A percentile compares a stretch with the other conserved stretches of the same genome.
These are phyloP conservation scores for Penicillium sp. DNA, from an alignment of 2,329 filamentous ascomycete genomes.

Conservation along the genomic window DNA sequence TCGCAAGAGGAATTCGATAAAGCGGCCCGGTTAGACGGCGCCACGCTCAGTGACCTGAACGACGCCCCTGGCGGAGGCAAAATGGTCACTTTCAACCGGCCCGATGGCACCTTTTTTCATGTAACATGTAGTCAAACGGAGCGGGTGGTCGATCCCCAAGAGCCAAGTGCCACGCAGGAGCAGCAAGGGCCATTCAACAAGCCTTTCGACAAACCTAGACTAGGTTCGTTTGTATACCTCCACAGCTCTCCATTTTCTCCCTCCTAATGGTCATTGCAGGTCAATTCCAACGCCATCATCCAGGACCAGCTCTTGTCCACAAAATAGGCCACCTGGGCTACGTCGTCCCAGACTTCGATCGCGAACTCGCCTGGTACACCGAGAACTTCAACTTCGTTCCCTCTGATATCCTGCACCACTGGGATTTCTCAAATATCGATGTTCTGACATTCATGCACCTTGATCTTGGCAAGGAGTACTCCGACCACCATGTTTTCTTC, in stretches of 20 bases:
- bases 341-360: conserved; percentile 33
- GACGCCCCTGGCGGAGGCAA: conserved; percentile 21
- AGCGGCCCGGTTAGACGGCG: conserved; percentile 50
- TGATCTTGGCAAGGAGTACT: conserved; percentile 2
- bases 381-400: conserved; percentile 45
- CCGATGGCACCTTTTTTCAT: conserved; percentile 59
- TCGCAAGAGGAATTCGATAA: conserved; percentile 55
- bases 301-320: conserved; percentile 32
- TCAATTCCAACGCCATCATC: conserved; percentile 35
- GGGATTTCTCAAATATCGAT: conserved; percentile 36
- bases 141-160: conserved; percentile 34
- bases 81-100: conserved; percentile 33
- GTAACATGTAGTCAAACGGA: conserved; percentile 56
- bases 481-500: conserved; percentile 11
- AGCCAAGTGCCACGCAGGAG: conserved; percentile 18
- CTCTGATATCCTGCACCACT: conserved; percentile 32
- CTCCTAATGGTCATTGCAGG: conserved; percentile 7
- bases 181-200: conserved; percentile 18
- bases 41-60: conserved; percentile 53
- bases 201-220: conserved; percentile 15
- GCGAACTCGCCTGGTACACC: conserved; percentile 39
- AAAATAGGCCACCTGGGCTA: conserved; percentile 46
- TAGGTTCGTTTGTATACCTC: too few relatives aligned
- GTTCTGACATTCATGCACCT: conserved; percentile 48
- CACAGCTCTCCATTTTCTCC: too few relatives aligned